Conservation (phyloP, 1,284 basidiomycete genomes). For the Trichosporon asahii region DNA sequence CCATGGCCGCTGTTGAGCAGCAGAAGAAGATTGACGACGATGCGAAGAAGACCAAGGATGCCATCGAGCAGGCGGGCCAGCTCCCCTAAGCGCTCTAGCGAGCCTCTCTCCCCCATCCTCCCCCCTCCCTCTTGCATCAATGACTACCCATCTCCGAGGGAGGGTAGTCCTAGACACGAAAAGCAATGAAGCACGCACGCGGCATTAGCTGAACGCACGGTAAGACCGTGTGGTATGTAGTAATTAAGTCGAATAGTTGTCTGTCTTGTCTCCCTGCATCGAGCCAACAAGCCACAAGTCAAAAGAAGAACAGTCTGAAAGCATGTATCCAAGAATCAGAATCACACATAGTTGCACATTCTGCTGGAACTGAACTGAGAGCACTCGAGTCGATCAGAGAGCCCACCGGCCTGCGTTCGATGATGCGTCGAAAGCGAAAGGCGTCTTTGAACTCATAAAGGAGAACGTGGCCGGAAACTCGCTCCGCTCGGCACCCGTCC, state of each 20-base stretch:
- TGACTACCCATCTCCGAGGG: neutral
- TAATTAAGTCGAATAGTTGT: constrained; percentile 5
- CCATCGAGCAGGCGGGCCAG: constrained; percentile 22
- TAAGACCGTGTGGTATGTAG: neutral
- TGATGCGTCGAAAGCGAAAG: too few relatives aligned
- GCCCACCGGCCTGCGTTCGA: too few relatives aligned
- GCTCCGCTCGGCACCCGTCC: neutral
- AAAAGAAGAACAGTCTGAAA: neutral
- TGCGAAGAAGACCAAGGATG: constrained; percentile 13
- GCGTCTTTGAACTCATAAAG: too few relatives aligned
- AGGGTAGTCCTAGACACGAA: neutral
- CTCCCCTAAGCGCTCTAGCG: neutral
- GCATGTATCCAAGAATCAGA: constrained; percentile 2
- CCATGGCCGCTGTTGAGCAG: neutral
- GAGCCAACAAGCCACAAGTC: neutral
- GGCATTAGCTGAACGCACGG: neutral
- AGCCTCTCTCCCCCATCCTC: neutral
- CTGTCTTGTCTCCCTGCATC: constrained; percentile 1
- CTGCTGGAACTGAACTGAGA: too few relatives aligned
- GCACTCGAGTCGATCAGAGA: too few relatives aligned
- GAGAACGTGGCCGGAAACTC: neutral
- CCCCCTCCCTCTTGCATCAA: neutral
- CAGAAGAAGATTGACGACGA: constrained; percentile 5
- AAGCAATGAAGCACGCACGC: constrained; percentile 2
- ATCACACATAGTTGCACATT: neutral